Evolutionary conservation across 2,329 filamentous ascomycete species (phyloP).

Genomic region (Podosphaera fusca): DNA sequence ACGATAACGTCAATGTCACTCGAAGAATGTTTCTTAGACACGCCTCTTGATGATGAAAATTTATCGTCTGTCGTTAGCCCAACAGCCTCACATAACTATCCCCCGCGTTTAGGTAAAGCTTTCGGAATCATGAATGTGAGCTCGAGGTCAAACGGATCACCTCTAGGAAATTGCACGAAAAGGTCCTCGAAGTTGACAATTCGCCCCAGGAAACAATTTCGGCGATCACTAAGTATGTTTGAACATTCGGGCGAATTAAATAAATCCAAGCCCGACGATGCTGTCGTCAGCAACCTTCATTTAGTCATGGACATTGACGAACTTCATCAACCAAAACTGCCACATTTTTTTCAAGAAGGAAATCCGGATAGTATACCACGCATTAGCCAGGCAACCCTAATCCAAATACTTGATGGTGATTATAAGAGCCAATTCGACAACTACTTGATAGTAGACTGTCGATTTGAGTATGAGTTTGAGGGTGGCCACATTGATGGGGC

Average conservation of each 20-base stretch:
- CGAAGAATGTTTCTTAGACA: conserved; percentile 57
- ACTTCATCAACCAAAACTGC: conserved; percentile 47
- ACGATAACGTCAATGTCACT: conserved; percentile 40
- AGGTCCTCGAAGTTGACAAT: conserved; percentile 49
- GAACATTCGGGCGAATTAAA: conserved; percentile 76
- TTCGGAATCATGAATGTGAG: conserved; percentile 32
- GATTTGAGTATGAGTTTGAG: conserved; percentile 96
- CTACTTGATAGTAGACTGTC: conserved; percentile 79
- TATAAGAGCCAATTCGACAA: conserved; percentile 56
- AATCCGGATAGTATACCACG: conserved; percentile 71
- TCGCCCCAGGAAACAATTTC: conserved; percentile 68
- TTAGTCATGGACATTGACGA: conserved; percentile 72
- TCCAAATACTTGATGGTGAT: conserved; percentile 71
- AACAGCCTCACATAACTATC: conserved; percentile 28
- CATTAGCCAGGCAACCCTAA: conserved; percentile 58
- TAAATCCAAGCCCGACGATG: conserved; percentile 46
- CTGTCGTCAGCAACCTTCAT: conserved; percentile 34
- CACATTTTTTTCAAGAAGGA: conserved; percentile 62
- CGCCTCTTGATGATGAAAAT: conserved; percentile 48
- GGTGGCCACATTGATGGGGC: conserved; percentile 87
- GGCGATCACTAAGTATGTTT: conserved; percentile 93
- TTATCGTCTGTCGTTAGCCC: conserved; percentile 37
- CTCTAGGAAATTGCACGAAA: conserved; percentile 44
- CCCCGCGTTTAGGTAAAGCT: conserved; percentile 39
- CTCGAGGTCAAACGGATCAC: conserved; percentile 49